phyloP scores from a whole-genome alignment of 2,329 filamentous ascomycete species.

The Sordariomycetes sp. region DNA sequence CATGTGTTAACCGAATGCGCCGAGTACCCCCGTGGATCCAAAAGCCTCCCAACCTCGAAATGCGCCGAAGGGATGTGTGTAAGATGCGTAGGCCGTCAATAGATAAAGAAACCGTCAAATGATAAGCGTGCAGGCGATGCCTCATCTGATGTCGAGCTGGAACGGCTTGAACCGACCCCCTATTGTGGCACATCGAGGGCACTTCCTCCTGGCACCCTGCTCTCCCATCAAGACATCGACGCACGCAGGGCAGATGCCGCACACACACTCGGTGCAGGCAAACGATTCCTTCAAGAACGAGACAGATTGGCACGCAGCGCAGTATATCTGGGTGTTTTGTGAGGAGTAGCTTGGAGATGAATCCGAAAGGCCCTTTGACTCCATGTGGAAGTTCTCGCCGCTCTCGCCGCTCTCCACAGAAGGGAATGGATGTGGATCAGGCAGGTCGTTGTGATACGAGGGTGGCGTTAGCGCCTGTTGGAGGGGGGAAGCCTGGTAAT shows the following conservation, averaged over 20 bases:
- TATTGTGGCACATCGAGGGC: constrained; percentile 68
- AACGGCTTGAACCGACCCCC: constrained; percentile 77
- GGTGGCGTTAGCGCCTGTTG: constrained; percentile 87
- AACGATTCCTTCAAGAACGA: constrained; percentile 75
- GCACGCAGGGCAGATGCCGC: constrained; percentile 80
- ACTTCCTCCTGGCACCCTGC: constrained; percentile 65
- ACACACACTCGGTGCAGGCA: constrained; percentile 93
- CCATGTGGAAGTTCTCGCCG: constrained; percentile 63
- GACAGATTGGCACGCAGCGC: constrained; percentile 72
- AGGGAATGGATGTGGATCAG: constrained; percentile 69
- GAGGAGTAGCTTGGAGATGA: constrained; percentile 67
- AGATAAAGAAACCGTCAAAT: constrained; percentile 4
- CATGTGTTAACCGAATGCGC: constrained; percentile 1
- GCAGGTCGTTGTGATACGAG: constrained; percentile 51
- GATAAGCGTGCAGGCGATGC: constrained; percentile 5
- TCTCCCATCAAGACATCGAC: constrained; percentile 71
- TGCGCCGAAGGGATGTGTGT: background rate
- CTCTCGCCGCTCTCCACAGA: constrained; percentile 75
- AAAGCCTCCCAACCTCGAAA: background rate
- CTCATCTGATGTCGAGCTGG: constrained; percentile 68
- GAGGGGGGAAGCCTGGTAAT: constrained; percentile 81
- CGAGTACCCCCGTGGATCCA: background rate
- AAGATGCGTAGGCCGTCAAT: background rate
- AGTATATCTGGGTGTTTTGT: constrained; percentile 80
- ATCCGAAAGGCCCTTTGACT: constrained; percentile 50